Evolutionary conservation across 257 asterid species (phyloP).

Genomic region (Leptodermis oblonga): DNA sequence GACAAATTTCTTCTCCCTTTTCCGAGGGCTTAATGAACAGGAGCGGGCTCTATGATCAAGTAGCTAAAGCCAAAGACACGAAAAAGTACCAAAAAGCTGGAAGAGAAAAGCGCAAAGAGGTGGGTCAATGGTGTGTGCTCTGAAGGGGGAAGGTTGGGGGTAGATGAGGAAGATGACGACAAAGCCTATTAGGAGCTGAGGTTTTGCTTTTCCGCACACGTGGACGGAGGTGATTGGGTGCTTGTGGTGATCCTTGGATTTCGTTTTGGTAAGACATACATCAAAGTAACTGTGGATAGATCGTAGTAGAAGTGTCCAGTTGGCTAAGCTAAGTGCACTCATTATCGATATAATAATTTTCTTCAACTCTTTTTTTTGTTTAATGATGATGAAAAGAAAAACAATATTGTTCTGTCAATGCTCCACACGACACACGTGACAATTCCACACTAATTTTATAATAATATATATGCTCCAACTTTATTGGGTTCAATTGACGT

Average conservation of each 20-base stretch:
- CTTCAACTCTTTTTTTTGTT: no score
- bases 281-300: slow-evolving; percentile 2
- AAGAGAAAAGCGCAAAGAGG: background rate
- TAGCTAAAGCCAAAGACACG: no score
- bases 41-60: background rate
- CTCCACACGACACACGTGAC: slow-evolving; percentile 12
- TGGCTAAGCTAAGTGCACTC: no score
- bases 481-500: no score
- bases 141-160: background rate
- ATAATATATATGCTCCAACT: no score
- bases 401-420: no score
- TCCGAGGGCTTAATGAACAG: background rate
- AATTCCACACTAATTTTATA: no score
- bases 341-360: no score
- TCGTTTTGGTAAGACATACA: slow-evolving; percentile 22
- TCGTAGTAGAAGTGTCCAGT: background rate
- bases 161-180: slow-evolving; percentile 20
- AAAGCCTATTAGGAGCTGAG: background rate
- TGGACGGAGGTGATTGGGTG: slow-evolving; percentile 34
- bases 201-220: slow-evolving; percentile 33
- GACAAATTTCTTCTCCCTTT: no score
- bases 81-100: slow-evolving; percentile 16
- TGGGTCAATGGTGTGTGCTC: background rate
- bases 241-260: slow-evolving; percentile 36
- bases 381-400: no score